Conservation (phyloP, 805 yeast genomes). For the Saturnispora quitensis region DNA sequence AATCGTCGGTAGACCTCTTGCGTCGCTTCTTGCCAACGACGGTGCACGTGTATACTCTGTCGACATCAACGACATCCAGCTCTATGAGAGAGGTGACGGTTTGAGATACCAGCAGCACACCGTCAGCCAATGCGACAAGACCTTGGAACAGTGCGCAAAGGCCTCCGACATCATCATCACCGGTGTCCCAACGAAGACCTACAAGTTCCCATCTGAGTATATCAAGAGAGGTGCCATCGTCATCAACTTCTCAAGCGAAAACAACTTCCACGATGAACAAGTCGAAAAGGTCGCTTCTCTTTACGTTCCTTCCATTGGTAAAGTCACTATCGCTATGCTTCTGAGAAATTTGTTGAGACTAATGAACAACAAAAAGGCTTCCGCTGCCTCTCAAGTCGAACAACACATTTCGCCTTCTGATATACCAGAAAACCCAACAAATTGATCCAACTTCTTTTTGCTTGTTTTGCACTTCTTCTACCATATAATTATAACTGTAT, state of each 20-base stretch:
- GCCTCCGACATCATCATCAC: conserved; percentile 89
- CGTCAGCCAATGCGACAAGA: conserved; percentile 47
- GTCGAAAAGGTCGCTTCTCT: conserved; percentile 81
- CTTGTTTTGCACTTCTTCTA: background rate
- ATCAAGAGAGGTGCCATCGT: conserved; percentile 85
- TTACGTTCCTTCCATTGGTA: conserved; percentile 93
- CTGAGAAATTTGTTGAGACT: conserved; percentile 81
- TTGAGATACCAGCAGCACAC: conserved; percentile 73
- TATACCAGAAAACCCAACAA: conserved; percentile 9
- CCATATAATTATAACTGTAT: background rate
- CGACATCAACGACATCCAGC: conserved; percentile 79
- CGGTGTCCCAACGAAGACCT: conserved; percentile 80
- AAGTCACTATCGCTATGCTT: conserved; percentile 92
- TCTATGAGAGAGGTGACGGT: conserved; percentile 91
- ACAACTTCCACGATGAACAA: conserved; percentile 73
- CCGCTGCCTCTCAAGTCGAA: conserved; percentile 12
- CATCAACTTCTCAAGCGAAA: conserved; percentile 80
- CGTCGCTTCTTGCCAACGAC: conserved; percentile 92
- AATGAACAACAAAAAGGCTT: conserved; percentile 47
- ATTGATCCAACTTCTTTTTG: background rate
- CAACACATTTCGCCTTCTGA: conserved; percentile 12
- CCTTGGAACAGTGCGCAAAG: conserved; percentile 57
- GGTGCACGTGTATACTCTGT: conserved; percentile 95
- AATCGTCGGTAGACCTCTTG: conserved; percentile 95
- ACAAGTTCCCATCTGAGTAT: conserved; percentile 77